phyloP scores from a whole-genome alignment of 2,329 filamentous ascomycete genomes.

The Beauveria bassiana region DNA sequence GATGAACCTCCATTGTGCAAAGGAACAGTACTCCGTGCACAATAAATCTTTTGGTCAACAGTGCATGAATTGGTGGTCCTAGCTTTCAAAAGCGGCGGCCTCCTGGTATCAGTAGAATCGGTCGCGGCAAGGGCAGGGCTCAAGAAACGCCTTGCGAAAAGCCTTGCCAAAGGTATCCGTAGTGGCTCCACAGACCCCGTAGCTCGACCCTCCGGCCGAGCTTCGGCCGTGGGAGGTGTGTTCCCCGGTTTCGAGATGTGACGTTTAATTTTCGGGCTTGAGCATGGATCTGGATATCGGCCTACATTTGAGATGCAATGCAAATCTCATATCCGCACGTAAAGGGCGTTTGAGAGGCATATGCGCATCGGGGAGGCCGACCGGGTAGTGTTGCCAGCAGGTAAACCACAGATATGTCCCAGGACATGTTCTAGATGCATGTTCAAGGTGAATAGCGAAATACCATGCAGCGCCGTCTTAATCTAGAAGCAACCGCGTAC shows the following conservation, averaged over 20 bases:
- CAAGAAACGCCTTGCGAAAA: slow-evolving; percentile 10
- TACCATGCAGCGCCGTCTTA: neutral
- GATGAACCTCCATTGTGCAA: neutral
- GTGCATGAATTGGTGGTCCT: neutral
- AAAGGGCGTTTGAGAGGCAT: neutral
- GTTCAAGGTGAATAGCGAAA: neutral
- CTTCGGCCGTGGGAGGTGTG: neutral
- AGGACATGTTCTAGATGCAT: neutral
- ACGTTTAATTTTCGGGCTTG: neutral
- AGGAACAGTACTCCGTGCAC: neutral
- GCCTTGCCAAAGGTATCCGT: neutral
- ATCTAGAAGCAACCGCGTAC: neutral
- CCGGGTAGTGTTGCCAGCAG: neutral
- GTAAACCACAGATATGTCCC: neutral
- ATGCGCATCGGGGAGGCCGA: slow-evolving; percentile 2
- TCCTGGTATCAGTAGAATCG: neutral
- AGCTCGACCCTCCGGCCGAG: neutral
- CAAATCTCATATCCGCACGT: neutral
- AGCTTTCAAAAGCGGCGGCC: neutral
- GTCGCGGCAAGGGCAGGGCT: neutral
- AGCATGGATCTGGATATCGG: neutral
- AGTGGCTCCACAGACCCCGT: neutral
- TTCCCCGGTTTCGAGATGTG: neutral
- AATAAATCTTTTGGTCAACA: neutral
- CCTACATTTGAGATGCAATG: neutral